phyloP scores from a whole-genome alignment of 176 grass and related monocot genomes.

The Rhynchospora tenuis region DNA sequence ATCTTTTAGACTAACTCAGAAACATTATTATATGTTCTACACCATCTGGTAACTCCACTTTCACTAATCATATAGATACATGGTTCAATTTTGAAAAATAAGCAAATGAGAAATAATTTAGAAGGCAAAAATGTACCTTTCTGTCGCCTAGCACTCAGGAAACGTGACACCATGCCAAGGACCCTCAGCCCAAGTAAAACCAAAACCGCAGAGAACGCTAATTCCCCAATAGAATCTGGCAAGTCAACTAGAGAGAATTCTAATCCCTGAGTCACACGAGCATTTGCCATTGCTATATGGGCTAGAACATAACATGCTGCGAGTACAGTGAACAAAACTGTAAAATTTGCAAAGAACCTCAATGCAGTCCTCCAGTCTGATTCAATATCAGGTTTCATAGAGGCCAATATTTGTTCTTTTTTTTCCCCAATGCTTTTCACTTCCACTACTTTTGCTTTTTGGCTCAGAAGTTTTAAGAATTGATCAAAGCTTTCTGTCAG shows the following conservation, averaged over 20 bases:
- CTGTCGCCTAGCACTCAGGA: slow-evolving; percentile 67
- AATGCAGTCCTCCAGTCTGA: slow-evolving; percentile 68
- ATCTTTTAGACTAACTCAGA: neutral
- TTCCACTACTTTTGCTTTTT: slow-evolving; percentile 55
- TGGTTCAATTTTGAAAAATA: neutral
- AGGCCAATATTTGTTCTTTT: slow-evolving; percentile 56
- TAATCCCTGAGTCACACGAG: slow-evolving; percentile 71
- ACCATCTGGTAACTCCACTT: neutral
- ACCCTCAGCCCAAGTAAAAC: slow-evolving; percentile 78
- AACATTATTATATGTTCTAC: neutral
- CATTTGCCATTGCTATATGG: slow-evolving; percentile 65
- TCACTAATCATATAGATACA: neutral
- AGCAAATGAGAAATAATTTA: neutral
- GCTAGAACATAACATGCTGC: slow-evolving; percentile 55
- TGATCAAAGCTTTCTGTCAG: slow-evolving; percentile 67
- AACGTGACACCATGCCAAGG: slow-evolving; percentile 66
- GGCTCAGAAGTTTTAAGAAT: slow-evolving; percentile 57
- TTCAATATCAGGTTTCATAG: slow-evolving; percentile 53
- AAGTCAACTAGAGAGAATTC: slow-evolving; percentile 85
- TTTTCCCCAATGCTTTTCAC: slow-evolving; percentile 35
- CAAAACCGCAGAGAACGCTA: slow-evolving; percentile 73
- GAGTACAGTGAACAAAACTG: slow-evolving; percentile 51
- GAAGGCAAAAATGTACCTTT: slow-evolving; percentile 54
- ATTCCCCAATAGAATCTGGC: slow-evolving; percentile 86
- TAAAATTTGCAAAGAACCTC: slow-evolving; percentile 83